Evolutionary conservation across 2,329 filamentous ascomycete species (phyloP).

Genomic region (Cladophialophora yegresii): DNA sequence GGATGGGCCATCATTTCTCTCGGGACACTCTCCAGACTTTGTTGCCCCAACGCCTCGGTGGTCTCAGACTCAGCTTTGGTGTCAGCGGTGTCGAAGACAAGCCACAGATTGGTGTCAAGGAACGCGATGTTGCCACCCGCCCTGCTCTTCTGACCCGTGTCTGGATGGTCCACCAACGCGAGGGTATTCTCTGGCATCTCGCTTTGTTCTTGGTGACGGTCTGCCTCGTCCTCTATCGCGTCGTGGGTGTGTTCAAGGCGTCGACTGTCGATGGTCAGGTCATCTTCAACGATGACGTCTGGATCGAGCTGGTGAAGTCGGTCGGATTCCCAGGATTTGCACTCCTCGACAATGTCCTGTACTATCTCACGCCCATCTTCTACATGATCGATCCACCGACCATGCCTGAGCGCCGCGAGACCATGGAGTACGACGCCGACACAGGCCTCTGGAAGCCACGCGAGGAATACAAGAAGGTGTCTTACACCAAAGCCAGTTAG

Average conservation of each 20-base stretch:
- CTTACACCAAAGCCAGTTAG: slow-evolving; percentile 23
- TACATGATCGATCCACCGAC: slow-evolving; percentile 32
- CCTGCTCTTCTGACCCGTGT: slow-evolving; percentile 19
- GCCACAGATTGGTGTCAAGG: slow-evolving; percentile 20
- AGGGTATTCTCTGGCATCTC: slow-evolving; percentile 26
- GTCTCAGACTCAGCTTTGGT: slow-evolving; percentile 24
- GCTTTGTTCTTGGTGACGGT: background rate
- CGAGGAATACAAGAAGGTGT: slow-evolving; percentile 16
- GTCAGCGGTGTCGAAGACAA: slow-evolving; percentile 24
- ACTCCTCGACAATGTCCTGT: slow-evolving; percentile 21
- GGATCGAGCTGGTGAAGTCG: slow-evolving; percentile 18
- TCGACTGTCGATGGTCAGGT: slow-evolving; percentile 1
- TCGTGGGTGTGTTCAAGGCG: slow-evolving; percentile 2
- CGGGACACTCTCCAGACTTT: slow-evolving; percentile 25
- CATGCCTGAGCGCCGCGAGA: slow-evolving; percentile 27
- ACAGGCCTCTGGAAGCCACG: slow-evolving; percentile 20
- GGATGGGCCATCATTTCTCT: slow-evolving; percentile 31
- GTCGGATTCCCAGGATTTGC: slow-evolving; percentile 28
- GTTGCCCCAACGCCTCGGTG: slow-evolving; percentile 18
- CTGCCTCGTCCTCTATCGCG: slow-evolving; percentile 7
- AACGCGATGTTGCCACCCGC: slow-evolving; percentile 20
- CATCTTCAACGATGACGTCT: slow-evolving; percentile 18
- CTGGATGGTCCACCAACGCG: slow-evolving; percentile 21
- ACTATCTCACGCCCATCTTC: slow-evolving; percentile 26
- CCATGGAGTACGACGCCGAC: slow-evolving; percentile 21